Evolutionary conservation across 208 protist species (phyloP), one percentile per base, ranked within the genome.

Genomic region (Trypanosomatidae sp.): DNA sequence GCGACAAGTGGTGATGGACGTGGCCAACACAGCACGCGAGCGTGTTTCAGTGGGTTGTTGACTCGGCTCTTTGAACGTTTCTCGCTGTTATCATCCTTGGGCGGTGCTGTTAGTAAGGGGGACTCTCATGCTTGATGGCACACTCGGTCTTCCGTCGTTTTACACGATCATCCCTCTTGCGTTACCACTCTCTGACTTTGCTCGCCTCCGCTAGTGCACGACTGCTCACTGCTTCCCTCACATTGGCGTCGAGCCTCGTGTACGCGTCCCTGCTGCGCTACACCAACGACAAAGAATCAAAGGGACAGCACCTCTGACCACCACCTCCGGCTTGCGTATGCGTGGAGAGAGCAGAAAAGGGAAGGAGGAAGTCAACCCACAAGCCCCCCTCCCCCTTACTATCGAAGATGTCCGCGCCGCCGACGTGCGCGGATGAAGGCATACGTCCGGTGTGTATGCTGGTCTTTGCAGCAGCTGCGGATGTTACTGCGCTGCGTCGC

Each of bases 361-460:
- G n/a, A 56, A n/a, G 52, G 52, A 56, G 19, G 52, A n/a, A 22
- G 8, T 9, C 36, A 39, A 39, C 36, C 36, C 36, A 39, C 36
- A 39, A 39, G 36, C 36, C 3, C 36, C 36, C 36, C 36, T 39
- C 36, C 36, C 36, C 36, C 36, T 2, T 36, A 43, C 56, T 3
- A n/a, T 36, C 30, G n/a, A 10, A 8, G 39, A 19, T 62, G 58
- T 36, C 58, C 30, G 39, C 7, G 41, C n/a, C 22, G 30, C 39
- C 19, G 39, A 46, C 28, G 19, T 8, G 41, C 39, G 6, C 33
- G 4, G 9, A 59, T 19, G n/a, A 43, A 13, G 44, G 56, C 13
- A 56, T 39, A 9, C n/a, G 49, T 4, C 46, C 53, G 25, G 66
- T 67, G 41, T 52, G 65, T 13, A 77, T 77, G 66, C 7, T 77